Evolutionary conservation across 768 basidiomycete genomes (phyloP), one percentile per base, ranked within the genome.

Genomic region (Udeniomyces megalosporus): DNA sequence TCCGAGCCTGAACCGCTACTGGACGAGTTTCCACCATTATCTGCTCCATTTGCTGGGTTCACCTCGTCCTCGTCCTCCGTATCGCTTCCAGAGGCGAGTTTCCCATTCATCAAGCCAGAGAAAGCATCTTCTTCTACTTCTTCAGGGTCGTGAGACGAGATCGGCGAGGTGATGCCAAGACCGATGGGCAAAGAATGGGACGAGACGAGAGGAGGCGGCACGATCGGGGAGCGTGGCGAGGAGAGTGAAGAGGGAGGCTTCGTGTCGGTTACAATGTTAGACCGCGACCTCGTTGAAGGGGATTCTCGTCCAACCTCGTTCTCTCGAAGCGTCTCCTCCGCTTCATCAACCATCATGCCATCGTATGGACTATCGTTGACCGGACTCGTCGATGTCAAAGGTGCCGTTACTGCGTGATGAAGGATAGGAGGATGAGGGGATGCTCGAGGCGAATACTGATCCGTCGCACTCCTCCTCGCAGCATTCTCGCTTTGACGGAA

Each of bases 21-120:
- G 45, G 29, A 31, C 38, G 35, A 45, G n/a, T 48, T 45, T 8
- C 32, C 52, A 12, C n/a, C 52, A 42, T 63, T 62, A 17, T 54
- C 57, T 14, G 47, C 61, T 35, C 54, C 55, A 34, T 62, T 54
- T 28, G 51, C 59, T 14, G 42, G 38, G n/a, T 62, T 55, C 15
- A 35, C 35, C 11, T 62, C 61, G 45, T 62, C 58, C 12, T 49
- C 62, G 45, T 38, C 35, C 29, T 29, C 44, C 6, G 42, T 17
- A 51, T 20, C 38, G 14, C 32, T 38, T 2, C 32, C 52, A 8
- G 14, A 35, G 28, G 55, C 55, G 22, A 57, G 42, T 15, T 29
- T 38, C 28, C 38, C 38, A 35, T 26, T 57, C 42, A 38, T 42
- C 15, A 57, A 28, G 17, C 38, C 55, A 20, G 38, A 35, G 44